Evolutionary conservation across 179 eudicot species (phyloP), one percentile per base, ranked within the genome.

Genomic region (Beta lomatogona): DNA sequence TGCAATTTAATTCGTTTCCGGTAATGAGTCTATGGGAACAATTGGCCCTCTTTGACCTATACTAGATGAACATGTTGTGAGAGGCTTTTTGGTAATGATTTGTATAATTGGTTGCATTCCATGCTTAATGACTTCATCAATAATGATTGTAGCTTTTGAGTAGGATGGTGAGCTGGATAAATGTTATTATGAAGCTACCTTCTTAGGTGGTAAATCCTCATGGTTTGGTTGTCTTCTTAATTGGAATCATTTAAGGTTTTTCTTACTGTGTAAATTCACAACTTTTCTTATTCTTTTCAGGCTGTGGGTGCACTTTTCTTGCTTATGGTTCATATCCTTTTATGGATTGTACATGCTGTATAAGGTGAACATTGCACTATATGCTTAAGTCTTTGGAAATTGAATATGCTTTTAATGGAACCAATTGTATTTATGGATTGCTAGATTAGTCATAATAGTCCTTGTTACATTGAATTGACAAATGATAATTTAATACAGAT

Each of bases 241-340:
- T 76, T 63, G 25, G 18, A n/a, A 22, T 41, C n/a, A 36, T 71
- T 45, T 25, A 21, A 25, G 12, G 25, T 58, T 74, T 25, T 77
- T 55, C 28, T 19, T 45, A 15, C 36, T 55, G 53, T 53, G 64
- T 36, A 64, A 78, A 68, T 60, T 76, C 53, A 79, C 76, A 54
- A 69, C 41, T 61, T 63, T 59, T 69, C 21, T 73, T 69, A 78
- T 14, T 86, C 76, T 82, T 74, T 77, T 81, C 99, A 95, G 99
- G 98, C 89, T 95, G 71, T 95, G 99, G 99, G 93, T 92, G 87
- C 98, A 95, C 80, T 93, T 89, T 84, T 81, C 87, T 64, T 95
- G 95, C 94, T 93, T 95, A 73, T 95, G 93, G 86, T 81, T 95
- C 76, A 86, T 91, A 72, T 92, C 99, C 65, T 77, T 86, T 52